Evolutionary conservation across 2,329 filamentous ascomycete genomes (phyloP), one percentile per base, ranked within the genome.

Genomic region (Simplicillium sp.): DNA sequence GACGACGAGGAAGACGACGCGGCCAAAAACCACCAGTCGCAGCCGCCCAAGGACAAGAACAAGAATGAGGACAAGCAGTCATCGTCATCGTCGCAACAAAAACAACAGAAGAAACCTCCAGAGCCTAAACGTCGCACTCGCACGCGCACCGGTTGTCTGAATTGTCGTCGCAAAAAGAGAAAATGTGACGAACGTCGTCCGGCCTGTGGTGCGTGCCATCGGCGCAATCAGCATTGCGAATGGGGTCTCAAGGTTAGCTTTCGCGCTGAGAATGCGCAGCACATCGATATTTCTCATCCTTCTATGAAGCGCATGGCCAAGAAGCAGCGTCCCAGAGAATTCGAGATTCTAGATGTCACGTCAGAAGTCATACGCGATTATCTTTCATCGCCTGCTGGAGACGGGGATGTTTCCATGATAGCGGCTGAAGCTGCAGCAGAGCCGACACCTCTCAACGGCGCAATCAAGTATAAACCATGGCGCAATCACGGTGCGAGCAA

Each of bases 241-340:
- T 64, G 61, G 61, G 60, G 61, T 1, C 48, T 63, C 44, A 61
- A 57, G 51, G 50, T 64, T 25, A 60, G 51, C 4, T 64, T 64
- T 38, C 58, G 60, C 25, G 50, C 52, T 3, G 59, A 64, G 43
- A 60, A 64, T 37, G 60, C 59, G 1, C 57, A 57, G 40, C 49
- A 50, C n/a, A 45, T 64, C 28, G 49, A 51, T 36, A 45, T 49
- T 6, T 43, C 44, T 14, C 60, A 64, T 37, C 60, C 59, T 2
- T 61, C 58, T 9, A 62, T 62, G 60, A 46, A 50, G 6, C 51
- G 48, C 36, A 52, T 50, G 49, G 53, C 52, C 2, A 48, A 46
- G 36, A 52, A 50, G 38, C 13, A 13, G 15, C 49, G 51, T 6
- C 51, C 53, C 11, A 53, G 48, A 31, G 52, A 51, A 15, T 61